Percentiles rank a stretch among this genome's conserved stretches.
Conservation (phyloP, 345 rosid species). For the Eutrema heterophyllum region DNA sequence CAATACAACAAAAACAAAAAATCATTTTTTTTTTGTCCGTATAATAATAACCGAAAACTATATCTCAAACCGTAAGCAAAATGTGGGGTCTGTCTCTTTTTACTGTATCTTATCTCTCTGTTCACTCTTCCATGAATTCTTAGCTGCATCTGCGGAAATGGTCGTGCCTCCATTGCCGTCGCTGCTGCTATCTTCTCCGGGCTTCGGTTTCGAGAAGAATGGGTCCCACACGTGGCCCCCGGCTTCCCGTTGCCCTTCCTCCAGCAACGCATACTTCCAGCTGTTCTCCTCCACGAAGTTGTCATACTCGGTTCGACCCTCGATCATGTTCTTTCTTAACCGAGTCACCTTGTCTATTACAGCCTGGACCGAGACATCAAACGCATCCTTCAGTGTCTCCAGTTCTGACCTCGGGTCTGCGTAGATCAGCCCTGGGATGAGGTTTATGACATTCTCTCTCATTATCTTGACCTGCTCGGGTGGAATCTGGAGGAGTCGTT, state of each 20-base stretch:
- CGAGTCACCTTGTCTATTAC: slow-evolving; percentile 74
- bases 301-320: slow-evolving; percentile 72
- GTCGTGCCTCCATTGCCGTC: slow-evolving; percentile 41
- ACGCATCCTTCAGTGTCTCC: slow-evolving; percentile 65
- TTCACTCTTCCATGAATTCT: slow-evolving; percentile 87
- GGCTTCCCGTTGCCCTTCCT: slow-evolving; percentile 69
- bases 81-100: neutral
- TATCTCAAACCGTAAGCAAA: slow-evolving; percentile 19
- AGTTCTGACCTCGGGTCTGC: slow-evolving; percentile 75
- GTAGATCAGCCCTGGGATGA: slow-evolving; percentile 64
- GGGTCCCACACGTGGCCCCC: slow-evolving; percentile 94
- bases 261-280: slow-evolving; percentile 83
- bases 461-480: slow-evolving; percentile 62
- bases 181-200: slow-evolving; percentile 27
- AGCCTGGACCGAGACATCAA: slow-evolving; percentile 77
- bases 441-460: slow-evolving; percentile 73
- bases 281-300: slow-evolving; percentile 83
- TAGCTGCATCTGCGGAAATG: slow-evolving; percentile 66
- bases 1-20: slow-evolving; percentile 16
- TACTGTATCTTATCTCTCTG: slow-evolving; percentile 50
- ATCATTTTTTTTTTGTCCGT: slow-evolving; percentile 11
- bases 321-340: slow-evolving; percentile 67
- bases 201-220: slow-evolving; percentile 86
- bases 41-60: slow-evolving; percentile 23
- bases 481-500: slow-evolving; percentile 58